Base-by-base conservation (phyloP, 2,329 filamentous ascomycete species). In the Fusarium musae region DNA sequence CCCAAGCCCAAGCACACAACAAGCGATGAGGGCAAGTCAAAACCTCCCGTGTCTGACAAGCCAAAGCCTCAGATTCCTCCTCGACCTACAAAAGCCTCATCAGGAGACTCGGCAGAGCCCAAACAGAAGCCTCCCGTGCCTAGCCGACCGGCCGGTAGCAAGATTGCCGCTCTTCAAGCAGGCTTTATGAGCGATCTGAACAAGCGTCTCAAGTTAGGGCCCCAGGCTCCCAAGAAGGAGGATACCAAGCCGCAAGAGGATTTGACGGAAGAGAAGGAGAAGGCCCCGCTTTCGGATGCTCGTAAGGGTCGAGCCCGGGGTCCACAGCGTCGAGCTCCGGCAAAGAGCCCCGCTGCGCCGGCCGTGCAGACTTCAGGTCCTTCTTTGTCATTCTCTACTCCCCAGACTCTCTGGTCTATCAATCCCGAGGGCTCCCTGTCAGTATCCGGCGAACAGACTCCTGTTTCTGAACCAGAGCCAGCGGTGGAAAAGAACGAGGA, bases 131-230 rank as follows among this genome's bases (percentile, higher is more conserved):
- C 96, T 9, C 89, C 91, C 1, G 89, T 98, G 5, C 95, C 96
- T 16, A 81, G 73, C 37, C 90, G 94, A 50, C 93, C 95, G 5
- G 87, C 88, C 47, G 93, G 93, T 15, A 90, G 91, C 77, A 98
- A 98, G 85, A 97, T 99, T 80, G 94, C 95, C 21, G 93, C 94
- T 30, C 85, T 99, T 37, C 95, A 97, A 82, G 93, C 93, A 42
- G 94, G 93, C 6, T 98, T 99, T 82, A 91, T 99, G 88, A 95
- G 91, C 49, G 96, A 98, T 79, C 85, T 99, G 46, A 97, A 98
- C 82, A 95, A 94, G 77, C 93, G 95, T 54, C 86, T 99, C 34
- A 92, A 94, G 79, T 84, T 97, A 40, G 96, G 96, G 2, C 96
- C 95, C n/a, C 91, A 93, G 75, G 90, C 87, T 15, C 89, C 91